Base-by-base conservation (phyloP, 768 basidiomycete species). In the Clathrus columnatus region DNA sequence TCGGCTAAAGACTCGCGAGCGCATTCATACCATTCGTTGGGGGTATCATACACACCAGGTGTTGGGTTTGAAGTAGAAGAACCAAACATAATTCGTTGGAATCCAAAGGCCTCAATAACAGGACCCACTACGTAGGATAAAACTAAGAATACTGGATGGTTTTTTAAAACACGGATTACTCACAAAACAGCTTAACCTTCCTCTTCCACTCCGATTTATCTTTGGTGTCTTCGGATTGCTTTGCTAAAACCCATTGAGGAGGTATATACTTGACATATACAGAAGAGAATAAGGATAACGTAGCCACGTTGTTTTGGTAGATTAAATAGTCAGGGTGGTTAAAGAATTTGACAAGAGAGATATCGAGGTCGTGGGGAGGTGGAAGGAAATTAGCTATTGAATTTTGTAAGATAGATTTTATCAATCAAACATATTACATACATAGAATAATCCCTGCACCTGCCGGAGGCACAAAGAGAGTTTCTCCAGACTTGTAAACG, bases 81-180 rank as follows among this genome's bases (percentile, higher is more conserved):
- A 7, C 89, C 90, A 68, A 85, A 91, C 18, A 92, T 75, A 61
- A 92, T 89, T 51, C 90, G 80, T 62, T 86, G 75, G 62, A 80
- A 87, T 6, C 90, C 90, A 65, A 91, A 91, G 2, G 90, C 90
- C 66, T 92, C 90, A 59, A 91, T 70, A 32, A 85, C 84, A 16
- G 87, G 90, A 7, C 82, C 85, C 60, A 91, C 89, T 92, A 57
- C 4, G 8, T 44, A 23, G 14, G 2, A 24, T 11, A 27, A 26
- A 20, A 48, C 1, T 24, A 5, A 54, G 17, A 11, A 27, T 45
- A 5, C 16, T 30, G n/a, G 16, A 20, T 23, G 28, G 21, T 18
- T 27, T 18, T 42, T 23, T 20, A 51, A 50, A 6, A 14, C n/a
- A 28, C 45, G 56, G 21, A 30, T 7, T 7, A 54, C 64, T 57